phyloP scores from a whole-genome alignment of 345 rosid genomes.

The Viola odorata region DNA sequence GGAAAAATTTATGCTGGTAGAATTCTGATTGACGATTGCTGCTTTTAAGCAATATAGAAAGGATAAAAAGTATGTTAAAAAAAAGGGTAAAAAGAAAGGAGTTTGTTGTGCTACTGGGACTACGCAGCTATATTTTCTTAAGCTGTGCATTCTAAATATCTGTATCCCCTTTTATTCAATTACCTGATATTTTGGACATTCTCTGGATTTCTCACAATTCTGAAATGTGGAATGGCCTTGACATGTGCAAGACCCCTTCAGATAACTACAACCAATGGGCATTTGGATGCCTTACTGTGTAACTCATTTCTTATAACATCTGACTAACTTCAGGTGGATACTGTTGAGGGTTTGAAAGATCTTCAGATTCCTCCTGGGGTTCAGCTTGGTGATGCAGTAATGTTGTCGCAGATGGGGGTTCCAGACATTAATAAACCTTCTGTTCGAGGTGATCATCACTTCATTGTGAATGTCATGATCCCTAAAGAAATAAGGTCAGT shows the following conservation, averaged over 20 bases:
- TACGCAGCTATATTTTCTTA: neutral
- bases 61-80: no score
- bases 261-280: neutral
- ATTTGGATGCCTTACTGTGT: neutral
- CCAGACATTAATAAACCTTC: slow-evolving; percentile 73
- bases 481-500: slow-evolving; percentile 67
- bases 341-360: slow-evolving; percentile 71
- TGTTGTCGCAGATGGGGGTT: slow-evolving; percentile 59
- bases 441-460: slow-evolving; percentile 77
- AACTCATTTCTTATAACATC: slow-evolving; percentile 3
- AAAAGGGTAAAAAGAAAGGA: no score
- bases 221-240: no score
- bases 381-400: slow-evolving; percentile 80
- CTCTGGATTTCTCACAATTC: no score
- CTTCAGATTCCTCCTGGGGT: slow-evolving; percentile 70
- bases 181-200: neutral
- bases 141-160: neutral
- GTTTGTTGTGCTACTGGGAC: no score
- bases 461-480: slow-evolving; percentile 62
- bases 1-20: no score
- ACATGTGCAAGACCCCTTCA: neutral
- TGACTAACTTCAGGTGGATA: slow-evolving; percentile 63
- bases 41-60: no score
- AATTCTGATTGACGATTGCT: no score
- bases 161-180: neutral